These are phyloP conservation scores for Paecilomyces sp. DNA, from an alignment of 2,329 filamentous ascomycete species.

Conservation along the genomic window DNA sequence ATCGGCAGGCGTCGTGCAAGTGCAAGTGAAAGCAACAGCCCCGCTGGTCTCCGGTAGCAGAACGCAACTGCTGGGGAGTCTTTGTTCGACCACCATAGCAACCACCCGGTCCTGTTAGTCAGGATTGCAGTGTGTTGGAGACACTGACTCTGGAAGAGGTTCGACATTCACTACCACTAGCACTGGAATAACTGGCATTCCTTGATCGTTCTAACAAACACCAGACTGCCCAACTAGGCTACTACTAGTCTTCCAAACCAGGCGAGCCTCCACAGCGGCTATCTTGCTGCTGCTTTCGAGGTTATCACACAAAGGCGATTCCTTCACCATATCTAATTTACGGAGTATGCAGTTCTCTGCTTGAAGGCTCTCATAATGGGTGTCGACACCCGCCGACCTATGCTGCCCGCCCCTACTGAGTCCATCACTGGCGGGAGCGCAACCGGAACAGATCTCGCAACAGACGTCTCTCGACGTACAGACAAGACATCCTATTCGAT, in stretches of 20 bases:
- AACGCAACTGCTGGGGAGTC: background rate
- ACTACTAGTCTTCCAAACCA: background rate
- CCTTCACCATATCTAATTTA: background rate
- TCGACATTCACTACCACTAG: background rate
- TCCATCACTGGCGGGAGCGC: constrained; percentile 37
- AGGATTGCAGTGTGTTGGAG: background rate
- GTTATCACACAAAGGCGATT: background rate
- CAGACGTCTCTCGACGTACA: constrained; percentile 43
- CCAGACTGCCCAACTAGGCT: background rate
- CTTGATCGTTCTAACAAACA: background rate
- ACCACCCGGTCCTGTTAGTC: background rate
- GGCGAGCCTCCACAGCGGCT: background rate
- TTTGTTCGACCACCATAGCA: background rate
- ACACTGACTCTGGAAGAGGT: background rate
- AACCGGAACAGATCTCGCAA: constrained; percentile 41
- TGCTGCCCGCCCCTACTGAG: constrained; percentile 44
- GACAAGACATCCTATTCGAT: constrained; percentile 46
- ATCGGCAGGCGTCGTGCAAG: background rate
- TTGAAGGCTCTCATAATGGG: constrained; percentile 37
- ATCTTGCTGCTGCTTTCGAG: background rate
- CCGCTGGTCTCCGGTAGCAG: background rate
- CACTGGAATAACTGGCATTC: background rate
- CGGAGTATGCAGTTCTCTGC: constrained; percentile 30
- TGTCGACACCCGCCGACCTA: constrained; percentile 41
- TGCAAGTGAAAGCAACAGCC: background rate